phyloP scores from a whole-genome alignment of 495 filamentous ascomycete species.

The Penicillium taxi region DNA sequence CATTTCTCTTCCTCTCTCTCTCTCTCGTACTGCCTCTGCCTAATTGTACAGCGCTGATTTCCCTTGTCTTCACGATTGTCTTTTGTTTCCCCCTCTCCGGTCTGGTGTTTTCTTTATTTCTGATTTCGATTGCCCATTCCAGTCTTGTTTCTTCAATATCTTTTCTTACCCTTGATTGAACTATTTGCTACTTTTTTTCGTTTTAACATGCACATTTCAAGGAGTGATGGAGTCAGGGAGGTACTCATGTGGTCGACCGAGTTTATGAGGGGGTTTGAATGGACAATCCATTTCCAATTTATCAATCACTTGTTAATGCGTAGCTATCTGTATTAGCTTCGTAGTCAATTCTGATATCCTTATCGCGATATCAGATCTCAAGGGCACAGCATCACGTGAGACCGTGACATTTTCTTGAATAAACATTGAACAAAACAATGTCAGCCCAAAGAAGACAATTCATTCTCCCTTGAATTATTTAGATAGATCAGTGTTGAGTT shows the following conservation, averaged over 20 bases:
- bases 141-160: neutral
- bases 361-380: slow-evolving; percentile 15
- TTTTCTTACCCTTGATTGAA: neutral
- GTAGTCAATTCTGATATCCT: too few species aligned
- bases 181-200: slow-evolving; percentile 1
- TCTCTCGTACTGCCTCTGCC: slow-evolving; percentile 14
- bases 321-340: too few species aligned
- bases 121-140: neutral
- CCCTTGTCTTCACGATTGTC: slow-evolving; percentile 9
- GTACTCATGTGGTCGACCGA: slow-evolving; percentile 7
- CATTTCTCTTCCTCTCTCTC: too few species aligned
- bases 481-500: slow-evolving; percentile 2
- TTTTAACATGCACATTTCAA: slow-evolving; percentile 8
- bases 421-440: neutral
- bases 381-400: slow-evolving; percentile 18
- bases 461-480: too few species aligned
- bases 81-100: slow-evolving; percentile 10
- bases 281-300: slow-evolving; percentile 12
- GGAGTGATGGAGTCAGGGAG: slow-evolving; percentile 9
- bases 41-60: slow-evolving; percentile 24
- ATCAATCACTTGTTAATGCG: too few species aligned
- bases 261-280: slow-evolving; percentile 6
- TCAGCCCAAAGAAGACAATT: neutral
- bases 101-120: slow-evolving; percentile 15
- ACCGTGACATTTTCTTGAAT: neutral